Conservation (phyloP, 1,139 yeast species). For the Trichomonascaceae sp. region DNA sequence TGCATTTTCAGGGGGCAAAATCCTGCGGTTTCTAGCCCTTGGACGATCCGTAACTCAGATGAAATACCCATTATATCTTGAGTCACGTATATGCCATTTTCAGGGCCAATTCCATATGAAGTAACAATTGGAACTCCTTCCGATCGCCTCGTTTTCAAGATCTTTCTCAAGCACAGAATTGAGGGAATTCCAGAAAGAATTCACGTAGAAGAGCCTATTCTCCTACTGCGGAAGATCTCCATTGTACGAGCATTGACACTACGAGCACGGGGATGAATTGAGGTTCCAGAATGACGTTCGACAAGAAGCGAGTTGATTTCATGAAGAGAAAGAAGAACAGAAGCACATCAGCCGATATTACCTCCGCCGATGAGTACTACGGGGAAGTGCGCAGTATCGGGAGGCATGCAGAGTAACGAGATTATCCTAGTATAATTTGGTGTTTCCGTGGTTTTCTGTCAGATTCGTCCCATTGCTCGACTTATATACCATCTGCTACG, state of each 20-base stretch:
- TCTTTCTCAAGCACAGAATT: background rate
- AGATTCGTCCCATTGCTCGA: no score
- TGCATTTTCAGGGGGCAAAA: no score
- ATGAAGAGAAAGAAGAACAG: background rate
- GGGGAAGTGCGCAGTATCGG: no score
- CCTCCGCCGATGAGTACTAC: background rate
- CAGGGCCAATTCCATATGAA: background rate
- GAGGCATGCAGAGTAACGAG: no score
- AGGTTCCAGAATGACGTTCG: background rate
- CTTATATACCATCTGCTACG: no score
- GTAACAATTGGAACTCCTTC: background rate
- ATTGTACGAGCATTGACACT: background rate
- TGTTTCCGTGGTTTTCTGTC: no score
- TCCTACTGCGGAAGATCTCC: background rate
- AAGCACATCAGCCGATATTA: background rate
- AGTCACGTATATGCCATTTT: background rate
- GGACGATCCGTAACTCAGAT: no score
- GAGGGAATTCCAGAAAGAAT: background rate
- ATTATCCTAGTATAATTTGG: no score
- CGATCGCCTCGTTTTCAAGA: background rate
- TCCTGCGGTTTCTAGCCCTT: no score
- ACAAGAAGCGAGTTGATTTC: background rate
- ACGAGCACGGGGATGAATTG: background rate
- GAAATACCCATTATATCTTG: background rate
- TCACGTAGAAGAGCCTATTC: background rate